These are phyloP conservation scores for Mycotypha africana DNA, from an alignment of 371 early-diverging fungal genomes.

Conservation along the genomic window DNA sequence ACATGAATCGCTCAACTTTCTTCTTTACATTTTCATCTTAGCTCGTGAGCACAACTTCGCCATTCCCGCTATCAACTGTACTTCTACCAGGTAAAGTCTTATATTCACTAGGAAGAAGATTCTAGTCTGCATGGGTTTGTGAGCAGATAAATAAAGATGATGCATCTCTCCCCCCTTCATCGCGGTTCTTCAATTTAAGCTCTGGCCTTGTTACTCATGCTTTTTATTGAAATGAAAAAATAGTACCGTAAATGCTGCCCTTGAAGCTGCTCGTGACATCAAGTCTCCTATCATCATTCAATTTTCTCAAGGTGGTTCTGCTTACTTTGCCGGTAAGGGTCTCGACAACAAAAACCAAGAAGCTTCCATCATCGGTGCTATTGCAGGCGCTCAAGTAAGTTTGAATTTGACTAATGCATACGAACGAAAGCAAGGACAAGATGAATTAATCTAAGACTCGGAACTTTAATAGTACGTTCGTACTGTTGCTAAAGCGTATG, in stretches of 20 bases:
- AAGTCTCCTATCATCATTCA: constrained; percentile 89
- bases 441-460: no score
- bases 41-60: constrained; percentile 81
- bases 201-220: no score
- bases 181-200: no score
- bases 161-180: no score
- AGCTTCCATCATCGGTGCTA: constrained; percentile 82
- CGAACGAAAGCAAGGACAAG: neutral
- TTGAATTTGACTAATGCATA: neutral
- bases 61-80: constrained; percentile 93
- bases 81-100: constrained; percentile 63
- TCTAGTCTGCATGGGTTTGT: no score
- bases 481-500: constrained; percentile 80
- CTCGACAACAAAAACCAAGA: constrained; percentile 81
- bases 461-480: constrained; percentile 57
- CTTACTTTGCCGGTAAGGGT: constrained; percentile 88
- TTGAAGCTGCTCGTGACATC: constrained; percentile 87
- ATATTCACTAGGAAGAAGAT: no score
- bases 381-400: constrained; percentile 77
- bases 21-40: constrained; percentile 1
- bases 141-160: no score
- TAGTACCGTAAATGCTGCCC: constrained; percentile 81
- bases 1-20: no score
- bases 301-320: constrained; percentile 89
- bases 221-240: neutral